These are phyloP conservation scores for Hypoxylon sp. DNA, from an alignment of 2,329 filamentous ascomycete genomes.

Conservation along the genomic window DNA sequence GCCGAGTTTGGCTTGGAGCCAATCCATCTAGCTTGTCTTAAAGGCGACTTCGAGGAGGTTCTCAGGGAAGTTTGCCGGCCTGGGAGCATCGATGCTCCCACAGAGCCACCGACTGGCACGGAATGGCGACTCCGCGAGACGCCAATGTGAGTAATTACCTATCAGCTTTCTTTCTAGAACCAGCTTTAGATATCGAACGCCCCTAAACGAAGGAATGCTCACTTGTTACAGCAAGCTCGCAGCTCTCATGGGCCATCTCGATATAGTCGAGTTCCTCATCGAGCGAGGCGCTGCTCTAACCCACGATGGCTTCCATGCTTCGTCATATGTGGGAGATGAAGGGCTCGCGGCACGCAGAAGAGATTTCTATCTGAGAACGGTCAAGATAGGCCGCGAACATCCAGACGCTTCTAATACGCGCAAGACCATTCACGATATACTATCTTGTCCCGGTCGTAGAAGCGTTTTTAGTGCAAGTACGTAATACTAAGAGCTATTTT, in stretches of 20 bases:
- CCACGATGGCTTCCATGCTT: constrained; percentile 30
- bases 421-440: constrained; percentile 28
- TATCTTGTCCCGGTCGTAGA: constrained; percentile 32
- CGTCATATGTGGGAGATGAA: constrained; percentile 27
- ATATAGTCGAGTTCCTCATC: constrained; percentile 41
- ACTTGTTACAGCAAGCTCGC: constrained; percentile 40
- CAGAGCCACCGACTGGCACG: constrained; percentile 21
- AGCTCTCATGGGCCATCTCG: constrained; percentile 44
- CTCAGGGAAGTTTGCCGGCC: constrained; percentile 18
- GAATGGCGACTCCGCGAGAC: constrained; percentile 34
- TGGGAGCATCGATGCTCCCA: constrained; percentile 17
- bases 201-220: neutral
- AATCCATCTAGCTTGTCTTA: constrained; percentile 39
- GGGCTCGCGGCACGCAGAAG: constrained; percentile 32
- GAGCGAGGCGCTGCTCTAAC: constrained; percentile 25
- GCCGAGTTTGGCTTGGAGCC: constrained; percentile 36
- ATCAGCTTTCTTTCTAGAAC: neutral
- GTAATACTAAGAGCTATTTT: neutral
- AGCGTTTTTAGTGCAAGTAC: constrained; percentile 32
- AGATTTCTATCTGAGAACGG: constrained; percentile 30
- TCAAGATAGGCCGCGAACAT: constrained; percentile 25
- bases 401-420: constrained; percentile 22
- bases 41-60: constrained; percentile 35
- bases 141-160: constrained; percentile 34
- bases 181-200: neutral